These are phyloP conservation scores for Naganishia friedmannii DNA, from an alignment of 768 basidiomycete species.

Conservation along the genomic window DNA sequence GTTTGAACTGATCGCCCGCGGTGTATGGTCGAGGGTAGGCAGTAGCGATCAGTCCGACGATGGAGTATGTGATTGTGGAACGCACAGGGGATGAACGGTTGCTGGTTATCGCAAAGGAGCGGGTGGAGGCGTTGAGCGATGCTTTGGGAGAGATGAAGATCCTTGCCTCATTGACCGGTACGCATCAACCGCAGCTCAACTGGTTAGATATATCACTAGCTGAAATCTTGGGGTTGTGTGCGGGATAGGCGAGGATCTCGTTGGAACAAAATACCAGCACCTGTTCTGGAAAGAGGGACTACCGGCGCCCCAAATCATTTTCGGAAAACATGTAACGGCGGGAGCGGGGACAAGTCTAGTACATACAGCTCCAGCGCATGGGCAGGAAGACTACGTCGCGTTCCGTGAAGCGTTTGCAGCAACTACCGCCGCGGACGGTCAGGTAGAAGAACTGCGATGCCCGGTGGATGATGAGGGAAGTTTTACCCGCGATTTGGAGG, in stretches of 20 bases:
- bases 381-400: constrained; percentile 81
- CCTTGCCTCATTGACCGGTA: constrained; percentile 47
- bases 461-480: constrained; percentile 76
- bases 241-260: constrained; percentile 61
- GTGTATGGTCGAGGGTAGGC: constrained; percentile 58
- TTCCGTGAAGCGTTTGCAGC: constrained; percentile 58
- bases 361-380: constrained; percentile 92
- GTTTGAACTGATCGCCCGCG: constrained; percentile 11
- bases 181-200: constrained; percentile 33
- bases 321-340: constrained; percentile 73
- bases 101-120: constrained; percentile 53
- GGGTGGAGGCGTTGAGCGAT: constrained; percentile 47
- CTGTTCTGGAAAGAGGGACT: constrained; percentile 56
- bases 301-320: constrained; percentile 59
- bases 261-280: constrained; percentile 62
- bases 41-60: constrained; percentile 75
- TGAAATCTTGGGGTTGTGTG: too few species aligned
- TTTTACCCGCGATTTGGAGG: constrained; percentile 63
- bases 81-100: constrained; percentile 34
- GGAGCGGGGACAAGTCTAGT: constrained; percentile 93
- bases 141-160: constrained; percentile 48
- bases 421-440: constrained; percentile 4
- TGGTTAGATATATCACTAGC: too few species aligned
- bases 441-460: constrained; percentile 61
- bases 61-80: constrained; percentile 58